Evolutionary conservation across 495 filamentous ascomycete genomes (phyloP), one percentile per base, ranked within the genome.

Genomic region (Penicillium nucicola): DNA sequence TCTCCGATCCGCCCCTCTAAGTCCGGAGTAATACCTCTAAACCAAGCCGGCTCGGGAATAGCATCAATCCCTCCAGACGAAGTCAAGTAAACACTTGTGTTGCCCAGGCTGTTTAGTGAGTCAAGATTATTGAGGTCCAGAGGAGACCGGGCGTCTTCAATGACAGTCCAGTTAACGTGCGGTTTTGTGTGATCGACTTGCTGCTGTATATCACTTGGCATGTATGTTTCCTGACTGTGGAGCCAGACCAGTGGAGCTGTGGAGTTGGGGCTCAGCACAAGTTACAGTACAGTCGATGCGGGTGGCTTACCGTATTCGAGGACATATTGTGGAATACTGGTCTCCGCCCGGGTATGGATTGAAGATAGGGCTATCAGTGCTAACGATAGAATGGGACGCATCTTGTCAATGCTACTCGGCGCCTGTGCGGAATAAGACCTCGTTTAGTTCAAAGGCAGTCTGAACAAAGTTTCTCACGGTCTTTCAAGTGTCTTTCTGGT

Each of bases 91-190:
- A 85, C 75, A 38, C 70, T 73, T 2, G 61, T 68, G 23, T 78
- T 76, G 6, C 72, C 74, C 23, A 75, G 43, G 6, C 35, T 41
- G 48, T 84, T 83, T 20, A 83, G 72, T 18, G 67, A 53, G 52
- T 83, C 74, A 4, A 87, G 65, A 39, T 83, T 84, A 46, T 78
- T 50, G 3, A 84, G 68, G 5, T 74, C 79, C n/a, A 84, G 48
- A 3, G 80, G 76, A 0, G 60, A 62, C 4, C 70, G 67, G 9
- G 64, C 68, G 15, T 62, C 61, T 11, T 61, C 38, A 19, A 86
- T 61, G 0, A 58, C 48, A 11, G 66, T 72, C 64, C 70, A 82
- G 57, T 85, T 77, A 20, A 79, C 64, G 44, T 77, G 49, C 1
- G 84, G 81, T 15, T 58, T 73, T 10, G 77, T 82, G 58, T 87